Evolutionary conservation across 768 basidiomycete species (phyloP), one percentile per base, ranked within the genome.

Genomic region (Pilatotrama ljubarskyi): DNA sequence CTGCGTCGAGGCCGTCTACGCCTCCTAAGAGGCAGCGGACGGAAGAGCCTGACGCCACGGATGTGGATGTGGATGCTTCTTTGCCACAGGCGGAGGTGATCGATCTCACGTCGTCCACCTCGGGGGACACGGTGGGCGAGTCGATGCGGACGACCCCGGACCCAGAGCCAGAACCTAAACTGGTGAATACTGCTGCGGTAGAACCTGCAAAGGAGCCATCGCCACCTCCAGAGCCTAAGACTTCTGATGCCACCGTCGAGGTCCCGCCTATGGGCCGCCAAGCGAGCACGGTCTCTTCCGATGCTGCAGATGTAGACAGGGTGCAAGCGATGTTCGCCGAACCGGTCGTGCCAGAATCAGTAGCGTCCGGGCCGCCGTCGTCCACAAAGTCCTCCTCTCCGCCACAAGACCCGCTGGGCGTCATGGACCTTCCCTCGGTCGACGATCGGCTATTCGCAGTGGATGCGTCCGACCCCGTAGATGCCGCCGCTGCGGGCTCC

Each of bases 1-100:
- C 56, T 0, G 51, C 14, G 7, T 26, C 58, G 7, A 24, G 49
- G 5, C n/a, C 36, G 7, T 15, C 55, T 15, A 36, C 65, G 2
- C 51, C 48, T 24, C 42, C 36, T 20, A 63, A 64, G 60, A 51
- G 40, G 24, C 56, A 49, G 35, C 60, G 51, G 17, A 29, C 48
- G 17, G 38, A 46, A 6, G 50, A 40, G 3, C 24, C 42, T 10
- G 50, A 56, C n/a, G 3, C 15, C 6, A 10, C 40, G 10, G 41
- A 22, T 11, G 11, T 42, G 8, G 25, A 36, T 0, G 26, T 32
- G n/a, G 60, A 40, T 40, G 49, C 48, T 50, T 55, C 53, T 22
- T 26, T 50, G 3, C 47, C 55, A 9, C 22, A 54, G 9, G 37
- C 53, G 3, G 58, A 58, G 4, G 48, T 58, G 3, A 50, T 60